Evolutionary conservation across 1,139 yeast species (phyloP).

Genomic region (Candida glucosophila): DNA sequence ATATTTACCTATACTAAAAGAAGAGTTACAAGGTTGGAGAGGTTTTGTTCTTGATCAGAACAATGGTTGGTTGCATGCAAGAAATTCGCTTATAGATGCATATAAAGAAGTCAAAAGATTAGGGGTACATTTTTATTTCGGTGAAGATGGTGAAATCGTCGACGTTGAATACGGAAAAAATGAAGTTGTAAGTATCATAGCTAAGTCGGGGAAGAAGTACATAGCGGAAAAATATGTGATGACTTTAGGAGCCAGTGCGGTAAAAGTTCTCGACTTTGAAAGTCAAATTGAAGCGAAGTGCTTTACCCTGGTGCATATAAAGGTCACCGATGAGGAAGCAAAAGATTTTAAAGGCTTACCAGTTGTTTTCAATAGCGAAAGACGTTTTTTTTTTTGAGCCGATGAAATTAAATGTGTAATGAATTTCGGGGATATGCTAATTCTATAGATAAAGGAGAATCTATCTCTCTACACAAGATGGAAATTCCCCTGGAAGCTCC

Average conservation of each 20-base stretch:
- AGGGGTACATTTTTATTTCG: neutral
- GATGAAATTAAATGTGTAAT: constrained; percentile 10
- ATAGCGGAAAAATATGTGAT: neutral
- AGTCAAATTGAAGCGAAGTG: constrained; percentile 27
- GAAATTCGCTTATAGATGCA: neutral
- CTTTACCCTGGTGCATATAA: constrained; percentile 25
- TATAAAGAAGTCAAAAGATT: neutral
- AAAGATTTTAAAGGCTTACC: constrained; percentile 19
- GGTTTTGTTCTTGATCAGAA: constrained; percentile 1
- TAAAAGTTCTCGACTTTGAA: constrained; percentile 16
- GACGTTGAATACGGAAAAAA: neutral
- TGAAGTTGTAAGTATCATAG: neutral
- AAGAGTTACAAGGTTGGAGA: constrained; percentile 2
- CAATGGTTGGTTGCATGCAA: constrained; percentile 17
- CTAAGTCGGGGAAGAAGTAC: neutral
- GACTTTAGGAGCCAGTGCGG: constrained; percentile 23
- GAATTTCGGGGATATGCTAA: constrained; percentile 13
- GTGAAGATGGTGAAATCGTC: neutral
- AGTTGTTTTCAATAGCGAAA: constrained; percentile 27
- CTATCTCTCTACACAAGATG: too few species aligned
- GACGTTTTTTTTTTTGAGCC: constrained; percentile 32
- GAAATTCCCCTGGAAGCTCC: too few species aligned
- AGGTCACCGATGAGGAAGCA: constrained; percentile 17
- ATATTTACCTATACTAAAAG: too few species aligned
- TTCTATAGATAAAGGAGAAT: constrained; percentile 2